Evolutionary conservation across 169 alveolate species (phyloP).

Genomic region (Theileria sp.): DNA sequence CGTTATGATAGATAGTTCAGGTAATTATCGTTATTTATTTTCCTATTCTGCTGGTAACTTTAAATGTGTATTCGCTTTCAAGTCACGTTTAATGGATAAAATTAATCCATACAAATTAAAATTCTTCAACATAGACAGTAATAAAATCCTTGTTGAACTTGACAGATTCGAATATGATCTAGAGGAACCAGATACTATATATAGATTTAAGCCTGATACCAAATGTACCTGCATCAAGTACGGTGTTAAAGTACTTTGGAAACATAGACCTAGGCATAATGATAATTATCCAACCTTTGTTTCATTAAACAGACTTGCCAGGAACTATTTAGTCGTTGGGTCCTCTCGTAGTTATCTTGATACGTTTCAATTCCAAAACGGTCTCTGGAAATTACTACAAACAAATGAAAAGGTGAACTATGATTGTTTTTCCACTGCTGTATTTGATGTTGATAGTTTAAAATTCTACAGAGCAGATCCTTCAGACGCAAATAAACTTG

Average conservation of each 20-base stretch:
- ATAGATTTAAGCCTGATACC: not conserved
- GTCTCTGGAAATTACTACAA: too few species aligned
- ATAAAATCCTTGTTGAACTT: not conserved
- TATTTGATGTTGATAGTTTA: not conserved
- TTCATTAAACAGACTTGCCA: not conserved
- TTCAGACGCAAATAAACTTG: not conserved
- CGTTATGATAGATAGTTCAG: not conserved
- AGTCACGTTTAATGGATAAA: not conserved
- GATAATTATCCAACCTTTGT: not conserved
- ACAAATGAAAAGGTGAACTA: not conserved
- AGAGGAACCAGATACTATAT: not conserved
- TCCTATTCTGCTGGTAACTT: not conserved
- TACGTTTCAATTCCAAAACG: too few species aligned
- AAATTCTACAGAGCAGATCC: not conserved
- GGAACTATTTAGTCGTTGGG: not conserved
- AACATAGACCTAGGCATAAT: not conserved
- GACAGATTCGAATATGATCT: not conserved
- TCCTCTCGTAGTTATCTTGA: not conserved
- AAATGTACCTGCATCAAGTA: not conserved
- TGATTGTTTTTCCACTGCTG: too few species aligned
- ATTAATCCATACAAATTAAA: not conserved
- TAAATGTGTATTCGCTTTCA: not conserved
- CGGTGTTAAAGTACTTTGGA: not conserved
- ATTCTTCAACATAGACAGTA: not conserved
- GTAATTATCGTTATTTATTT: not conserved